phyloP scores from a whole-genome alignment of 2,329 filamentous ascomycete genomes.

The Scedosporium aurantiacum region DNA sequence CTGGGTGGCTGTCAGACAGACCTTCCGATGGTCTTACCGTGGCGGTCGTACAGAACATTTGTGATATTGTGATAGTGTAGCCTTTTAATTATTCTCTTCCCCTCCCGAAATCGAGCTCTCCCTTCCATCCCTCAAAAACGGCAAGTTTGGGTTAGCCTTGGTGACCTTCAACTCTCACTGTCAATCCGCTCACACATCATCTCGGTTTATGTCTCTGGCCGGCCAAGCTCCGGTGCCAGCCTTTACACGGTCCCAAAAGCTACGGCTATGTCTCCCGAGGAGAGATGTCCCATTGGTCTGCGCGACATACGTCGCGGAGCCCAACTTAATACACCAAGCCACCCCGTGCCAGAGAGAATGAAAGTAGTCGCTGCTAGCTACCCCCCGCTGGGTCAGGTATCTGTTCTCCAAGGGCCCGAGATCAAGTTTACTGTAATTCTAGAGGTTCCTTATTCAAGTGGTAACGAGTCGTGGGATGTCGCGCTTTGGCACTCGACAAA shows the following conservation, averaged over 20 bases:
- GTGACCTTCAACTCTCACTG: no score
- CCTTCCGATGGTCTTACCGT: not conserved
- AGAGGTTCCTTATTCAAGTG: constrained; percentile 47
- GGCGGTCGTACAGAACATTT: not conserved
- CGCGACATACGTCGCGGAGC: not conserved
- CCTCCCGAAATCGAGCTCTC: not conserved
- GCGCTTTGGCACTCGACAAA: constrained; percentile 60
- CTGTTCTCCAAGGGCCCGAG: constrained; percentile 37
- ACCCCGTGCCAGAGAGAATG: not conserved
- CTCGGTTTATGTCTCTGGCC: no score
- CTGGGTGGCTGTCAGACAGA: not conserved
- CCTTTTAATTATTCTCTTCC: not conserved
- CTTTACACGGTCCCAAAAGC: not conserved
- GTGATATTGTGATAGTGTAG: not conserved
- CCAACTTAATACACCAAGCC: not conserved
- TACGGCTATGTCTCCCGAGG: not conserved
- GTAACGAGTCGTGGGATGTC: constrained; percentile 55
- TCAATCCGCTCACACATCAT: no score
- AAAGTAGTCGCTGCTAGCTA: constrained; percentile 26
- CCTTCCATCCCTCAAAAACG: no score
- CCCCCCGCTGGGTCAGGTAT: constrained; percentile 68
- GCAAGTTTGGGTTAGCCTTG: no score
- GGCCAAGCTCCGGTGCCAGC: no score
- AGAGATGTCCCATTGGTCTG: not conserved
- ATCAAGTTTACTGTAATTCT: constrained; percentile 58